These are phyloP conservation scores for Lolium multiflorum DNA, from an alignment of 176 grass and related monocot genomes.

Conservation along the genomic window DNA sequence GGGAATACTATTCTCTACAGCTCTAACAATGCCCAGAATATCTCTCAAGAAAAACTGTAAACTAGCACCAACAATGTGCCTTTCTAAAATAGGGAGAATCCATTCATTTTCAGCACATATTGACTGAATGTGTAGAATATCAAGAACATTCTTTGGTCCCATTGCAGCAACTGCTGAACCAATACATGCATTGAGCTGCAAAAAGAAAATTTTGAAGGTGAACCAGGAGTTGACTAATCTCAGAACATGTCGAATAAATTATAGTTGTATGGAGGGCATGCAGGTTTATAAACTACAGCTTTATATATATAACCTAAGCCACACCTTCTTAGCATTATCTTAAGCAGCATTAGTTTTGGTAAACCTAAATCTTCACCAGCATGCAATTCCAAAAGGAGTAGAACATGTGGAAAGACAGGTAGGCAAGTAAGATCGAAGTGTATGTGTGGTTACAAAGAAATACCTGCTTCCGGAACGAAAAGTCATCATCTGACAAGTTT, in stretches of 20 bases:
- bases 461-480: slow-evolving; percentile 91
- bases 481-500: slow-evolving; percentile 82
- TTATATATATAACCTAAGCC: not conserved
- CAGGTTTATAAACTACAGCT: not conserved
- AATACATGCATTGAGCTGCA: slow-evolving; percentile 90
- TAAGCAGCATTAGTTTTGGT: not conserved
- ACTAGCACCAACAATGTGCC: slow-evolving; percentile 80
- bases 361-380: not conserved
- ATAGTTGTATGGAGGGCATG: not conserved
- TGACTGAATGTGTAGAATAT: slow-evolving; percentile 70
- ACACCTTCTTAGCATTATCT: not conserved
- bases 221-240: slow-evolving; percentile 18
- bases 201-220: slow-evolving; percentile 24
- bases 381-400: not conserved
- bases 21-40: slow-evolving; percentile 62
- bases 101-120: slow-evolving; percentile 78
- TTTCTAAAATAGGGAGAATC: slow-evolving; percentile 86
- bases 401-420: not conserved
- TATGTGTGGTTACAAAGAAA: slow-evolving; percentile 3
- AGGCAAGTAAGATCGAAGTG: not conserved
- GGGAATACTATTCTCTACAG: slow-evolving; percentile 67
- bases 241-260: not conserved
- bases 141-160: slow-evolving; percentile 86
- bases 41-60: slow-evolving; percentile 87
- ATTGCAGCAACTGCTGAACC: slow-evolving; percentile 83